Evolutionary conservation across 371 early-diverging fungal species (phyloP).

Genomic region (Mucor sp.): DNA sequence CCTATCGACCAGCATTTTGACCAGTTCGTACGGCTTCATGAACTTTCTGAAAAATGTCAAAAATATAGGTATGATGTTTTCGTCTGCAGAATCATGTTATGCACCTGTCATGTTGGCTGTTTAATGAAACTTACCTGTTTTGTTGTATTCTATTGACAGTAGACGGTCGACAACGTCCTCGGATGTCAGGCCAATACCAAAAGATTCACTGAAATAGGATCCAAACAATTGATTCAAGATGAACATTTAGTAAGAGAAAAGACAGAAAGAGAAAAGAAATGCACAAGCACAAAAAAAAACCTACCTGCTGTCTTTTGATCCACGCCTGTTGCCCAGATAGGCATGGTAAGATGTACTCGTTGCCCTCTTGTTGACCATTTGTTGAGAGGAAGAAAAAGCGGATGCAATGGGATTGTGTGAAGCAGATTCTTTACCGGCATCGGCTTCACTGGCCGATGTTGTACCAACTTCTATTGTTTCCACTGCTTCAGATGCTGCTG

Average conservation of each 20-base stretch:
- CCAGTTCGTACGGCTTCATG: slow-evolving; percentile 56
- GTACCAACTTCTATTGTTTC: slow-evolving; percentile 8
- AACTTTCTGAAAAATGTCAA: slow-evolving; percentile 59
- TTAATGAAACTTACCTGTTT: not conserved
- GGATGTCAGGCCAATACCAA: slow-evolving; percentile 36
- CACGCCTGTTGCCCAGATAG: slow-evolving; percentile 22
- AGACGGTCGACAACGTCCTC: slow-evolving; percentile 46
- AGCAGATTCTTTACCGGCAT: slow-evolving; percentile 17
- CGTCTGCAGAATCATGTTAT: slow-evolving; percentile 23
- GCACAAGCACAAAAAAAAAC: not conserved
- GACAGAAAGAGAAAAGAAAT: slow-evolving; percentile 11
- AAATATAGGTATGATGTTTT: slow-evolving; percentile 47
- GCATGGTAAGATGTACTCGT: slow-evolving; percentile 10
- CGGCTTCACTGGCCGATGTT: slow-evolving; percentile 26
- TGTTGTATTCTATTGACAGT: slow-evolving; percentile 22
- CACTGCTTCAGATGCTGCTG: not conserved
- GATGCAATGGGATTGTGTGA: slow-evolving; percentile 10
- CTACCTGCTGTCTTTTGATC: slow-evolving; percentile 52
- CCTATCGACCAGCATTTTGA: slow-evolving; percentile 48
- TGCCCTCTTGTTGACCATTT: slow-evolving; percentile 13
- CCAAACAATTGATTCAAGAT: not conserved
- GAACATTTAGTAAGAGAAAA: slow-evolving; percentile 10
- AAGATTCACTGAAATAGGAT: slow-evolving; percentile 34
- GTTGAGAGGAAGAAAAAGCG: slow-evolving; percentile 13
- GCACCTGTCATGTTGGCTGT: not conserved